Conservation (phyloP, 495 filamentous ascomycete genomes). For the Lasiosphaeria ovina region DNA sequence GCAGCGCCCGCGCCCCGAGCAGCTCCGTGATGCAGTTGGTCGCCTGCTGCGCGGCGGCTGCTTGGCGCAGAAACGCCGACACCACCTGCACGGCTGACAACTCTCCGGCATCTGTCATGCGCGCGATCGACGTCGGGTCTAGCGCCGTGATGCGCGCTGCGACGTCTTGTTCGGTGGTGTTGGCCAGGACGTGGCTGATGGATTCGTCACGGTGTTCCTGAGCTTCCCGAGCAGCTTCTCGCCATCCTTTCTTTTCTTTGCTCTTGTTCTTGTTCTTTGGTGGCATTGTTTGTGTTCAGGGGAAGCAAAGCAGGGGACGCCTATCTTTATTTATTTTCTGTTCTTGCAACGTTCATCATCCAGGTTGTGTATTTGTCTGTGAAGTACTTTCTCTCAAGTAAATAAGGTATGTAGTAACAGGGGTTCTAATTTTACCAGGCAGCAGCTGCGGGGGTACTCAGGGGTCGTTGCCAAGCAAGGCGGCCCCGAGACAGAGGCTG, state of each 20-base stretch:
- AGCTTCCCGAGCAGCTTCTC: neutral
- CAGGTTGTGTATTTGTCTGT: no score
- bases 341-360: no score
- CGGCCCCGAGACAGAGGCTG: no score
- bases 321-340: no score
- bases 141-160: neutral
- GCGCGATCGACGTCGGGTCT: neutral
- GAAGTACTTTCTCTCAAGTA: no score
- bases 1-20: neutral
- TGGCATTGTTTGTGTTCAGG: neutral
- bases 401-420: no score
- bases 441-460: no score
- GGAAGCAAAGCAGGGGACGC: no score
- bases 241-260: neutral
- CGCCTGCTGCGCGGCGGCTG: neutral
- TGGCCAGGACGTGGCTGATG: neutral
- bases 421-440: no score
- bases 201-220: neutral
- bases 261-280: neutral
- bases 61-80: neutral
- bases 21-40: neutral
- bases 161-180: neutral
- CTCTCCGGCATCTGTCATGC: neutral
- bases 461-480: no score
- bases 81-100: neutral